These are phyloP conservation scores for Phytophthora idaei DNA, from an alignment of 352 stramenopile species.

Conservation along the genomic window DNA sequence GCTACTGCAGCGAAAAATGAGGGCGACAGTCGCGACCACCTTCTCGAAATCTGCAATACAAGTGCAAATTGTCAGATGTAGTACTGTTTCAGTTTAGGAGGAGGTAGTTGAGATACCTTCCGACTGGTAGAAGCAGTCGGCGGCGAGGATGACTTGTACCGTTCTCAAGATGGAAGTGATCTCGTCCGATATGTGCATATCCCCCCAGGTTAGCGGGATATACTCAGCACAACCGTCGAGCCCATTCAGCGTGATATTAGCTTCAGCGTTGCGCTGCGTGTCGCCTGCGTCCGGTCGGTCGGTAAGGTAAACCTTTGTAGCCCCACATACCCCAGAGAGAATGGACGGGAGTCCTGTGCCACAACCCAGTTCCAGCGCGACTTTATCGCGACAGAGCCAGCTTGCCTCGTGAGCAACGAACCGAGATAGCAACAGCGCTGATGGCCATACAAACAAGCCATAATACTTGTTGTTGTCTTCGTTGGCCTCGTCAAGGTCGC, in stretches of 20 bases:
- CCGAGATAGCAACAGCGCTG: constrained; percentile 52
- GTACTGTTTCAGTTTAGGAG: neutral
- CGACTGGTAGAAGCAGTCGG: constrained; percentile 77
- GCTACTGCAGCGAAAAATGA: constrained; percentile 59
- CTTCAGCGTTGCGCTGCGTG: constrained; percentile 53
- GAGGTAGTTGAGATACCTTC: constrained; percentile 39
- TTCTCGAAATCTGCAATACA: constrained; percentile 67
- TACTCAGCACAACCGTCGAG: constrained; percentile 43
- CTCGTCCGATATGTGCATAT: constrained; percentile 36
- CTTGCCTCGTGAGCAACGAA: constrained; percentile 47
- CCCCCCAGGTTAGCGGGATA: constrained; percentile 57
- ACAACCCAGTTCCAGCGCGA: constrained; percentile 69
- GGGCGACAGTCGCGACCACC: constrained; percentile 64
- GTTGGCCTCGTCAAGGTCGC: constrained; percentile 43
- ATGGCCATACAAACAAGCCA: constrained; percentile 73
- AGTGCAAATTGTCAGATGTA: neutral
- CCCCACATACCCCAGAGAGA: constrained; percentile 49
- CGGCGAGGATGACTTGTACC: constrained; percentile 59
- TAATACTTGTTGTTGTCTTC: constrained; percentile 57
- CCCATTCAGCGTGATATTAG: constrained; percentile 59
- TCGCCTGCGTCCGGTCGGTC: constrained; percentile 55
- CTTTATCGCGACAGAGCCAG: constrained; percentile 40
- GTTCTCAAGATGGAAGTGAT: constrained; percentile 35
- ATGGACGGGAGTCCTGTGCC: constrained; percentile 73
- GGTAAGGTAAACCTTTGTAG: constrained; percentile 53